Conservation (phyloP, 1,284 basidiomycete species). For the Moesziomyces antarcticus region DNA sequence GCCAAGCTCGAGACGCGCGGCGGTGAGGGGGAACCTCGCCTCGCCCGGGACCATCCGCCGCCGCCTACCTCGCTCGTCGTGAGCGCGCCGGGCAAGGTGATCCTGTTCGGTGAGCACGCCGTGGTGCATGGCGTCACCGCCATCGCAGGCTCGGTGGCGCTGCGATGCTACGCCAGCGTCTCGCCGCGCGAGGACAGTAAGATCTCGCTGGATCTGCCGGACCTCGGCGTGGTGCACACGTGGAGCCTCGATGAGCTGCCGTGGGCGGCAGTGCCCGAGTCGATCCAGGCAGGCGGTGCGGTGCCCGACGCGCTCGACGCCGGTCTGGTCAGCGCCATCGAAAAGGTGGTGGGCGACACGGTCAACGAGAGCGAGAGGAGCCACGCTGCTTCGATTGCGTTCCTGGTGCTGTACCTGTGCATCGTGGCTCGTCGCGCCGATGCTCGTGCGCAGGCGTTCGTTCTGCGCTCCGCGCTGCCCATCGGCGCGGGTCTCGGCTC, state of each 20-base stretch:
- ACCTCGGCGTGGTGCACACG: slow-evolving; percentile 82
- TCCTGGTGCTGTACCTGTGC: slow-evolving; percentile 93
- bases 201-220: slow-evolving; percentile 81
- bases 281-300: slow-evolving; percentile 67
- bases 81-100: slow-evolving; percentile 90
- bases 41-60: slow-evolving; percentile 25
- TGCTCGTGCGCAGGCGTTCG: slow-evolving; percentile 80
- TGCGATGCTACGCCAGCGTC: slow-evolving; percentile 90
- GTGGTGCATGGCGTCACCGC: slow-evolving; percentile 98
- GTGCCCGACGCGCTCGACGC: slow-evolving; percentile 72
- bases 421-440: slow-evolving; percentile 72
- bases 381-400: slow-evolving; percentile 80
- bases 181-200: slow-evolving; percentile 80
- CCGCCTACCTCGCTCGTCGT: slow-evolving; percentile 54
- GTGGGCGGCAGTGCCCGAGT: slow-evolving; percentile 76
- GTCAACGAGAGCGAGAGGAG: slow-evolving; percentile 60
- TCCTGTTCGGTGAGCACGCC: slow-evolving; percentile 98
- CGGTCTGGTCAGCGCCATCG: slow-evolving; percentile 41
- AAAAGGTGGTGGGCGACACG: slow-evolving; percentile 50
- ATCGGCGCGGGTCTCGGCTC: slow-evolving; percentile 98
- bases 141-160: slow-evolving; percentile 91
- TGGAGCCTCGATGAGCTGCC: slow-evolving; percentile 85
- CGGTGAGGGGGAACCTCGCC: slow-evolving; percentile 50
- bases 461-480: slow-evolving; percentile 91
- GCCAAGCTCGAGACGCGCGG: slow-evolving; percentile 59